Percentiles rank a stretch among this genome's conserved stretches.
Conservation (phyloP, 306 rosid genomes). For the Trifolium subterraneum region DNA sequence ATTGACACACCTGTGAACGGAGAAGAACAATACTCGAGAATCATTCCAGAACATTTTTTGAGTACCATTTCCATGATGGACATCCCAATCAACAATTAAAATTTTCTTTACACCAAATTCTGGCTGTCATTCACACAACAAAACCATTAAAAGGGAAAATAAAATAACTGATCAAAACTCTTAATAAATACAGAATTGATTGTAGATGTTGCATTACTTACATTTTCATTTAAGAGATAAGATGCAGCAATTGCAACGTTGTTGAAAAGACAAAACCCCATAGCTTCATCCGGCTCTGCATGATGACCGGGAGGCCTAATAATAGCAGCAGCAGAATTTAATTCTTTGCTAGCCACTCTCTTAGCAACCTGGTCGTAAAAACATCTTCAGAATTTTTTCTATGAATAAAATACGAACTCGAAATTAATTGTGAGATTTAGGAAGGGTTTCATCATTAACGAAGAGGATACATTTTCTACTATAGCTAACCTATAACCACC, state of each 20-base stretch:
- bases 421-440: background rate
- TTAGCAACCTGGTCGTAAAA: conserved; percentile 61
- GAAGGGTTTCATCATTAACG: background rate
- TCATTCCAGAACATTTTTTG: conserved; percentile 91
- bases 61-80: conserved; percentile 97
- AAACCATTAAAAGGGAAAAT: conserved; percentile 29
- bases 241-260: conserved; percentile 86
- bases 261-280: conserved; percentile 95
- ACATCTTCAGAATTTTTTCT: conserved; percentile 11
- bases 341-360: conserved; percentile 83
- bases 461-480: background rate
- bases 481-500: conserved; percentile 1
- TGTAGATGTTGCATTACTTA: conserved; percentile 43
- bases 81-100: conserved; percentile 96
- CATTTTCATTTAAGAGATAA: conserved; percentile 72
- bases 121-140: conserved; percentile 64
- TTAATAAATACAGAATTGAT: conserved; percentile 5
- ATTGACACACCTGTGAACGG: conserved; percentile 82
- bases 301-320: conserved; percentile 99
- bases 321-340: conserved; percentile 80
- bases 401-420: conserved; percentile 1
- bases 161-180: conserved; percentile 12
- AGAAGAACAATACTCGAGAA: conserved; percentile 89
- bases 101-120: conserved; percentile 76
- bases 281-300: conserved; percentile 80